Percentiles rank a stretch among this genome's conserved stretches.
These are phyloP conservation scores for Apophysomyces variabilis DNA, from an alignment of 371 early-diverging fungal genomes.

Conservation along the genomic window DNA sequence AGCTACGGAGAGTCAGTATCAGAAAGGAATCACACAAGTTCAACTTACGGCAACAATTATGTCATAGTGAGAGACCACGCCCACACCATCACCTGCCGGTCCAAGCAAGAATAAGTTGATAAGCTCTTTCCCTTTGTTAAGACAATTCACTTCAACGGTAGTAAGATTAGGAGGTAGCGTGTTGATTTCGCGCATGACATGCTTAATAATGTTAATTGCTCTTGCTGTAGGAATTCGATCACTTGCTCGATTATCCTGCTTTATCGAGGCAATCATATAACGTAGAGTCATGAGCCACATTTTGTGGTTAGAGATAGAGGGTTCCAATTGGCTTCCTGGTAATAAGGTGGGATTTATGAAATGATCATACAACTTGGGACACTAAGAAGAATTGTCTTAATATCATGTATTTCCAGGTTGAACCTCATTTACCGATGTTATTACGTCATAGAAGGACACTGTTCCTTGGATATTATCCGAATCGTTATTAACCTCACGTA, in stretches of 20 bases:
- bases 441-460: constrained; percentile 49
- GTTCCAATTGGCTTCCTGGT: constrained; percentile 28
- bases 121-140: constrained; percentile 53
- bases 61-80: constrained; percentile 56
- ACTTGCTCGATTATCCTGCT: constrained; percentile 43
- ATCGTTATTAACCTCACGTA: constrained; percentile 15
- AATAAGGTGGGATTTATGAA: constrained; percentile 37
- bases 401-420: background rate
- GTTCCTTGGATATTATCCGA: constrained; percentile 17
- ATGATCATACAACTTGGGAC: constrained; percentile 55
- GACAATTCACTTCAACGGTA: constrained; percentile 40
- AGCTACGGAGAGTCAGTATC: constrained; percentile 25
- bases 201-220: constrained; percentile 57
- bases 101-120: constrained; percentile 52
- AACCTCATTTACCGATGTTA: constrained; percentile 42
- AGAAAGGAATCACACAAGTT: background rate
- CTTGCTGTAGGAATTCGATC: constrained; percentile 47
- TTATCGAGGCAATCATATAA: constrained; percentile 42
- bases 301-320: constrained; percentile 42
- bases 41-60: constrained; percentile 52
- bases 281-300: constrained; percentile 50
- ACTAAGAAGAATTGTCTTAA: constrained; percentile 22
- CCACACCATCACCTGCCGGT: constrained; percentile 49
- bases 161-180: constrained; percentile 45
- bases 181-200: constrained; percentile 52